Percentiles rank a stretch among this genome's conserved stretches.
Conservation (phyloP, 1,284 basidiomycete genomes). For the Xerocomus amazonicus region DNA sequence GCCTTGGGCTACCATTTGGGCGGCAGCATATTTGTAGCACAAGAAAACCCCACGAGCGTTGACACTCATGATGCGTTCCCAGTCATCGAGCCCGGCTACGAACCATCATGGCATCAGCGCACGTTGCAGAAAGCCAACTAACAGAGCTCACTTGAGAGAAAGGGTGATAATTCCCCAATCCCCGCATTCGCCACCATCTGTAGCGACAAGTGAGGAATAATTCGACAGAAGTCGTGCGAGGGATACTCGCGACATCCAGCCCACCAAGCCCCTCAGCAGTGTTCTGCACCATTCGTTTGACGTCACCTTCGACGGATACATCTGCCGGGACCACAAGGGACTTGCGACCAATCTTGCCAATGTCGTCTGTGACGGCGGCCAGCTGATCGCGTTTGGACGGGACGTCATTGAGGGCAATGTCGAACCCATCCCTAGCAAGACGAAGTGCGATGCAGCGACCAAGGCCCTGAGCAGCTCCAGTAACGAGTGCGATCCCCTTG, state of each 20-base stretch:
- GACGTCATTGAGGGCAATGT: constrained; percentile 9
- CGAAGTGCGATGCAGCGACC: constrained; percentile 6
- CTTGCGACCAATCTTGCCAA: constrained; percentile 7
- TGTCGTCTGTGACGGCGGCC: constrained; percentile 1
- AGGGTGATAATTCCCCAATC: constrained; percentile 25
- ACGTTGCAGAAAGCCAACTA: neutral
- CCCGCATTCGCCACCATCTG: constrained; percentile 42
- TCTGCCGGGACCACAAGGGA: constrained; percentile 4
- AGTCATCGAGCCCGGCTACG: constrained; percentile 1
- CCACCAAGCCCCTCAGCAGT: constrained; percentile 2
- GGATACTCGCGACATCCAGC: constrained; percentile 9
- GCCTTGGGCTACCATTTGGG: constrained; percentile 38
- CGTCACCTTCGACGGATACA: constrained; percentile 5
- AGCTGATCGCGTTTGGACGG: constrained; percentile 5
- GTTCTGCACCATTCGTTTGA: constrained; percentile 7
- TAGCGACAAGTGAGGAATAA: too few relatives aligned
- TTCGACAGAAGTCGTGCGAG: too few relatives aligned
- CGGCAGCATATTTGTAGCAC: constrained; percentile 39
- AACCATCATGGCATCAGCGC: too few relatives aligned
- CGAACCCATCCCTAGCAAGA: constrained; percentile 9
- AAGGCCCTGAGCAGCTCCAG: constrained; percentile 9
- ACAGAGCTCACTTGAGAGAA: constrained; percentile 22
- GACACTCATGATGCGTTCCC: constrained; percentile 28
- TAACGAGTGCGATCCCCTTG: constrained; percentile 4
- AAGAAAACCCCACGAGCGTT: constrained; percentile 36